Percentiles rank a stretch among this genome's conserved stretches.
These are phyloP conservation scores for Boletus sp. DNA, from an alignment of 768 basidiomycete genomes.

Conservation along the genomic window DNA sequence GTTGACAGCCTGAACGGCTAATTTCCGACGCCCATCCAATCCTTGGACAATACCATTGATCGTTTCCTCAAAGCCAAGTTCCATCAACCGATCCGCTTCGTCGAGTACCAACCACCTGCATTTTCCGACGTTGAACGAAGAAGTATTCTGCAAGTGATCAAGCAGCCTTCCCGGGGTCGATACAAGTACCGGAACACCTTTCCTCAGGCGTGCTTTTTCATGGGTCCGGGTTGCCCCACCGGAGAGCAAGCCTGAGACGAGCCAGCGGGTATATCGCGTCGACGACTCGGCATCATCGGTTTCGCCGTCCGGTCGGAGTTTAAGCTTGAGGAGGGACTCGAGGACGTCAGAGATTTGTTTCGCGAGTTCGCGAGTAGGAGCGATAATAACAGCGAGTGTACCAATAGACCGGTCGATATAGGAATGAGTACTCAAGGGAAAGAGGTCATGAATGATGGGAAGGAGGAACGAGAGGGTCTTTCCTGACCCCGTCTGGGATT, in stretches of 20 bases:
- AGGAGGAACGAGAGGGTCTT: slow-evolving; percentile 93
- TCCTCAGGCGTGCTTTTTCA: slow-evolving; percentile 93
- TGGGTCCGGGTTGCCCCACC: slow-evolving; percentile 94
- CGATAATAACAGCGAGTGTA: slow-evolving; percentile 91
- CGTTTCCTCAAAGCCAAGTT: slow-evolving; percentile 96
- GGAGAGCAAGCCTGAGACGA: slow-evolving; percentile 89
- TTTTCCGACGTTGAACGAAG: slow-evolving; percentile 89
- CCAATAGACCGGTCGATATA: slow-evolving; percentile 95
- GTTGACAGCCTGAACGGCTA: slow-evolving; percentile 64
- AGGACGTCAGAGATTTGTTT: slow-evolving; percentile 97
- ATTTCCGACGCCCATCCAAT: slow-evolving; percentile 76
- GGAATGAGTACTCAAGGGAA: slow-evolving; percentile 84
- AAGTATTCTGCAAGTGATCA: slow-evolving; percentile 95
- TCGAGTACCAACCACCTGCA: slow-evolving; percentile 96
- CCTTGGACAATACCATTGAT: slow-evolving; percentile 86
- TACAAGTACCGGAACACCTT: slow-evolving; percentile 93
- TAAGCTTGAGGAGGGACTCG: slow-evolving; percentile 74
- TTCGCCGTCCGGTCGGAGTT: slow-evolving; percentile 59
- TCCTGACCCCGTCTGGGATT: slow-evolving; percentile 96
- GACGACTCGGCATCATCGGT: slow-evolving; percentile 44
- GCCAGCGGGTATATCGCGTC: slow-evolving; percentile 75
- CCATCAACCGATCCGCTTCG: slow-evolving; percentile 97
- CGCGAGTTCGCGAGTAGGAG: slow-evolving; percentile 93
- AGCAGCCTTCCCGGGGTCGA: slow-evolving; percentile 93
- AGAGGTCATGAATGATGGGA: slow-evolving; percentile 91